These are phyloP conservation scores for Beauveria sp. DNA, from an alignment of 2,329 filamentous ascomycete genomes.

Conservation along the genomic window DNA sequence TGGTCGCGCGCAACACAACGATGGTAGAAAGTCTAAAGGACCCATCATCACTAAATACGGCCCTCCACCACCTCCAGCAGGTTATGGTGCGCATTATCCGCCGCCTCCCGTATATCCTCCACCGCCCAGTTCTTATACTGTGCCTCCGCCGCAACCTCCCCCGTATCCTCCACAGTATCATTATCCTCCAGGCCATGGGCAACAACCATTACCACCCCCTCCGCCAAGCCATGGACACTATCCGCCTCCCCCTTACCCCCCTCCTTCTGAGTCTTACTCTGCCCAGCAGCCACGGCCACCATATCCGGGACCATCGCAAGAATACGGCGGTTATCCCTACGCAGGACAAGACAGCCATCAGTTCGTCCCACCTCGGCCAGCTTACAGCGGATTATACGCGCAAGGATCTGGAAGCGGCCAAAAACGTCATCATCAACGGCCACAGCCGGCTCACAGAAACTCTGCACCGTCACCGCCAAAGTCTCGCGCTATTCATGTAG, in stretches of 20 bases:
- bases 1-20: slow-evolving; percentile 22
- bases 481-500: not conserved
- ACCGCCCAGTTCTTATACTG: not conserved
- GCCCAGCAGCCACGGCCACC: slow-evolving; percentile 1
- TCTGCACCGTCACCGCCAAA: slow-evolving; percentile 7
- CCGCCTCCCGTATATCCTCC: slow-evolving; percentile 17
- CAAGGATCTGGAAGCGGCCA: not conserved
- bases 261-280: slow-evolving; percentile 13
- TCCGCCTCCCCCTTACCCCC: slow-evolving; percentile 14
- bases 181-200: slow-evolving; percentile 2
- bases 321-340: not conserved
- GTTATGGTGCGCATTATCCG: slow-evolving; percentile 21
- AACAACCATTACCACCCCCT: slow-evolving; percentile 12
- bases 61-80: slow-evolving; percentile 17
- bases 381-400: slow-evolving; percentile 9
- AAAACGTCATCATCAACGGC: not conserved
- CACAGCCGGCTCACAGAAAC: not conserved
- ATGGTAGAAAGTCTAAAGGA: slow-evolving; percentile 22
- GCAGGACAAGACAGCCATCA: not conserved
- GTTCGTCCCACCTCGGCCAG: slow-evolving; percentile 3
- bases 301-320: not conserved
- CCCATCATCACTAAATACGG: slow-evolving; percentile 17
- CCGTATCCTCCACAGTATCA: slow-evolving; percentile 14
- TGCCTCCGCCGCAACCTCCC: slow-evolving; percentile 9
- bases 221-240: slow-evolving; percentile 13